These are phyloP conservation scores for Pholiota molesta DNA, from an alignment of 768 basidiomycete species.

Conservation along the genomic window DNA sequence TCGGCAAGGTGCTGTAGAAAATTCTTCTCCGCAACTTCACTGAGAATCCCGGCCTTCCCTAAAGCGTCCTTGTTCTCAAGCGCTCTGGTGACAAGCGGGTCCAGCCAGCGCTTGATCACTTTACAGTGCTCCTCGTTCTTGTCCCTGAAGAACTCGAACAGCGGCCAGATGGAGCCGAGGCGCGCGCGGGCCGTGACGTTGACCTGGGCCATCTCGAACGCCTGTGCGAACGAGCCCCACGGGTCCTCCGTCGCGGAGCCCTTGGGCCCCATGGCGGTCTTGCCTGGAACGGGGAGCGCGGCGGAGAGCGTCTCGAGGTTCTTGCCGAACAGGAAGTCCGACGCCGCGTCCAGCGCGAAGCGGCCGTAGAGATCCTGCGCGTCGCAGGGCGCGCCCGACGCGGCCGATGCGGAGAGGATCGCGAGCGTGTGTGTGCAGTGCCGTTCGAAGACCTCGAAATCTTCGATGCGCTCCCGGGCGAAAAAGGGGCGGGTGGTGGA, in stretches of 20 bases:
- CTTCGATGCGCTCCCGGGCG: constrained; percentile 68
- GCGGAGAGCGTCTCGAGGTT: constrained; percentile 63
- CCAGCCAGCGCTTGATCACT: constrained; percentile 60
- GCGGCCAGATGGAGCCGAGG: constrained; percentile 60
- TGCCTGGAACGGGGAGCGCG: constrained; percentile 51
- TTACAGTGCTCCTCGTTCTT: constrained; percentile 48
- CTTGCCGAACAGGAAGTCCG: constrained; percentile 72
- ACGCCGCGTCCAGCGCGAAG: constrained; percentile 72
- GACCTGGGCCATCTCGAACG: constrained; percentile 61
- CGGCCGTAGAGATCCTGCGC: constrained; percentile 70
- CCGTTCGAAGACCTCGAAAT: constrained; percentile 69
- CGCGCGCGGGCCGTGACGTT: constrained; percentile 51
- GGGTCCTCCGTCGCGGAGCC: constrained; percentile 61
- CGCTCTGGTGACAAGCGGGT: constrained; percentile 62
- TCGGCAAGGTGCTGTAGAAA: constrained; percentile 71
- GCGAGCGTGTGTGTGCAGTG: constrained; percentile 51
- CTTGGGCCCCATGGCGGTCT: constrained; percentile 52
- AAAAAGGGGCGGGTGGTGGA: constrained; percentile 74
- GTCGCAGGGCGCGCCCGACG: constrained; percentile 50
- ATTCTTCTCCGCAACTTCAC: constrained; percentile 52
- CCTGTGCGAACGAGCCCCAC: constrained; percentile 63
- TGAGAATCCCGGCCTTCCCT: constrained; percentile 39
- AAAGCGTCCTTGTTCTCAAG: constrained; percentile 46
- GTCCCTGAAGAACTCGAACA: constrained; percentile 62
- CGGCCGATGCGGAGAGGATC: constrained; percentile 45